Evolutionary conservation across 805 yeast species (phyloP).

Genomic region (Spathaspora boniae): DNA sequence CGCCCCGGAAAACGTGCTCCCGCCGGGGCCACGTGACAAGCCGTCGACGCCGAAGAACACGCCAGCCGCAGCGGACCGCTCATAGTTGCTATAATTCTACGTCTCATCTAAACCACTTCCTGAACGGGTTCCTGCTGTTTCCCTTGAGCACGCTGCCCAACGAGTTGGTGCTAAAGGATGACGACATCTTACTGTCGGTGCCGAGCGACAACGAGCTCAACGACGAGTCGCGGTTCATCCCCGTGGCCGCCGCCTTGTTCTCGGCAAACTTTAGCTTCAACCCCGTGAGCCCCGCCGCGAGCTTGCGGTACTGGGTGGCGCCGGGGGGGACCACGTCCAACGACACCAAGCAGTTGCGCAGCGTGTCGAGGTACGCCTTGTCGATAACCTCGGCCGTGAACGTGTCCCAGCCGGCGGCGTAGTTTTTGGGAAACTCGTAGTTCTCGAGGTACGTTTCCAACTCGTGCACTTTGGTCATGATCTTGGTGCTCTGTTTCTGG

Average conservation of each 20-base stretch:
- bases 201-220: constrained; percentile 6
- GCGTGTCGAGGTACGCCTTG: constrained; percentile 25
- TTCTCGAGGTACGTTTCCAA: constrained; percentile 28
- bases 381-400: constrained; percentile 29
- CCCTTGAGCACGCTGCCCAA: constrained; percentile 16
- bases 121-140: constrained; percentile 35
- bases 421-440: constrained; percentile 31
- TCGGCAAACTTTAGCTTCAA: constrained; percentile 32
- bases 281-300: constrained; percentile 29
- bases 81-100: background rate
- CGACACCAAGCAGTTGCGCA: constrained; percentile 28
- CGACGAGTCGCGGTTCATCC: constrained; percentile 31
- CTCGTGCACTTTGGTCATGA: constrained; percentile 27
- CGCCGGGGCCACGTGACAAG: no score
- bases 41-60: no score
- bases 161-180: constrained; percentile 22
- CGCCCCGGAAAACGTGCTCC: no score
- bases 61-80: background rate
- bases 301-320: constrained; percentile 19
- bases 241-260: constrained; percentile 31
- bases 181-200: constrained; percentile 9
- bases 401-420: constrained; percentile 30
- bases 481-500: constrained; percentile 36
- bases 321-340: constrained; percentile 21
- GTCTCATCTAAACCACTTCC: constrained; percentile 31